Evolutionary conservation across 1,284 basidiomycete genomes (phyloP).

Genomic region (Xerocomus nothofagi): DNA sequence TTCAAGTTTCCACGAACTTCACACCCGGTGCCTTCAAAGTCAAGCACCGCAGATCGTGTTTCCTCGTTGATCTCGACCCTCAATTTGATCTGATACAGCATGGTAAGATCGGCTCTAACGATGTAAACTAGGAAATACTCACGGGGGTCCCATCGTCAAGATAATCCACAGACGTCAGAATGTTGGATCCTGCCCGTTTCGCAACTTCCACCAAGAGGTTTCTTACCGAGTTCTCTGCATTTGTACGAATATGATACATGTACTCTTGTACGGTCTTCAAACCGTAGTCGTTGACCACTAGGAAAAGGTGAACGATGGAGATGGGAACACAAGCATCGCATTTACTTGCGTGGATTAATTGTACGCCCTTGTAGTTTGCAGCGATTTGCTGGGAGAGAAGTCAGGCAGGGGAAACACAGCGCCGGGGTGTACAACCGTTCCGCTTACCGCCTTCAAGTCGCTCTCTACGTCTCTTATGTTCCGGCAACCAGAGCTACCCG

Average conservation of each 20-base stretch:
- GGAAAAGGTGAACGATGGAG: slow-evolving; percentile 2
- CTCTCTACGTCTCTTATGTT: slow-evolving; percentile 89
- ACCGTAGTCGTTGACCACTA: slow-evolving; percentile 86
- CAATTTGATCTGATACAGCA: slow-evolving; percentile 64
- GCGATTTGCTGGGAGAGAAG: slow-evolving; percentile 74
- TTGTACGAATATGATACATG: slow-evolving; percentile 88
- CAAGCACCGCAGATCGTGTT: slow-evolving; percentile 81
- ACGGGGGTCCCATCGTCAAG: slow-evolving; percentile 89
- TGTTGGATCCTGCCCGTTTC: slow-evolving; percentile 61
- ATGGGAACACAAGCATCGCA: slow-evolving; percentile 19
- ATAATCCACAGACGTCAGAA: slow-evolving; percentile 74
- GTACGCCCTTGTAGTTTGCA: slow-evolving; percentile 92
- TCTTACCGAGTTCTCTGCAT: slow-evolving; percentile 89
- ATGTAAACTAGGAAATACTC: slow-evolving; percentile 16
- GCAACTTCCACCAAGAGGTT: slow-evolving; percentile 81
- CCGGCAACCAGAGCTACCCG: slow-evolving; percentile 80
- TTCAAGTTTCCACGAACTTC: slow-evolving; percentile 92
- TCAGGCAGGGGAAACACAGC: not conserved
- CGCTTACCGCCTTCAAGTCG: slow-evolving; percentile 83
- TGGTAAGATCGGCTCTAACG: not conserved
- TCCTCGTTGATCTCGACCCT: slow-evolving; percentile 77
- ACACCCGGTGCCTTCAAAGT: slow-evolving; percentile 89
- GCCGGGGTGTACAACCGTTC: not conserved
- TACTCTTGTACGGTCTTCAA: slow-evolving; percentile 88
- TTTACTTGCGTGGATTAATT: slow-evolving; percentile 74